Base-by-base conservation (phyloP, 306 rosid species). In the Vigna angularis region DNA sequence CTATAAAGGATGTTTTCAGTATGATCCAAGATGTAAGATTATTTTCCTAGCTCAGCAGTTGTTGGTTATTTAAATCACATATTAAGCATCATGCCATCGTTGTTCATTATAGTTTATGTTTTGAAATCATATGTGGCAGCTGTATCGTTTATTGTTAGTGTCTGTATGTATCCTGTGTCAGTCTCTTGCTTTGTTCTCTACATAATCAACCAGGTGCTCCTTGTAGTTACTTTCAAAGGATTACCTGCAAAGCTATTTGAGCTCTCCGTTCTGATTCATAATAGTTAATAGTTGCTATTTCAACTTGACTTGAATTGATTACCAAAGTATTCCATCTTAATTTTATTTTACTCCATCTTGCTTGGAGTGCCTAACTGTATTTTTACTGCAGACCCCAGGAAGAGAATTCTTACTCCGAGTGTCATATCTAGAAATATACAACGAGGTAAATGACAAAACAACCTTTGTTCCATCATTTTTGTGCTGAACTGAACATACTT, bases 1-100 rank as follows among this genome's bases (percentile, higher is more conserved):
- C 99, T 69, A 96, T 96, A 86, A 96, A 96, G 84, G 99, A 96
- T 76, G 99, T 96, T 75, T 96, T 96, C 86, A 89, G 96, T 86
- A 96, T 93, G 67, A 93, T 96, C 69, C 99, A 96, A 88, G 99
- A 96, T 87, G 99, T 96, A 86, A 90, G 97, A 72, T 65, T 74
- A 28, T 79, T 79, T 53, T 68, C 15, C 66, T 4, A 75, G 74
- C 76, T 73, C 16, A 14, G 7, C 73, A 72, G 30, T 69, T 74
- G 11, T 53, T 79, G 65, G 52, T 26, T 74, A 28, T 70, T 67
- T 49, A 63, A 78, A 50, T 44, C 59, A 26, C 34, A 42, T 42
- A 53, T 11, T 24, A 6, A 26, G 30, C 62, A 30, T 30, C 18
- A 9, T 44, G 57, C 47, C 36, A 53, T 18, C 66, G 28, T 49